Evolutionary conservation across 2,329 filamentous ascomycete species (phyloP).

Genomic region (Epichloe baconii): DNA sequence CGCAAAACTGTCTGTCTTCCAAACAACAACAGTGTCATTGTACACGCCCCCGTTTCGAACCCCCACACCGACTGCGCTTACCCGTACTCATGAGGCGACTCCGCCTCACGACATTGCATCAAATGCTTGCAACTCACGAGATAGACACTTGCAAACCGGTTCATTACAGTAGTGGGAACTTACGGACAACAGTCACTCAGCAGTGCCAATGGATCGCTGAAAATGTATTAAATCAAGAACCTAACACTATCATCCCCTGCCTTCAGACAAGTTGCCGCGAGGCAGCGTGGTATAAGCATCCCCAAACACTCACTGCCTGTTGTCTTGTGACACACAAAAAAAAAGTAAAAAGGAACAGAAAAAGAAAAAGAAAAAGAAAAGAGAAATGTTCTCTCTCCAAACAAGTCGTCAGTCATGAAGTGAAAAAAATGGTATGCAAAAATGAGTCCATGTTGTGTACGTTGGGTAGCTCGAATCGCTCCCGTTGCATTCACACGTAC

Average conservation of each 20-base stretch:
- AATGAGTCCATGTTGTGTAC: neutral
- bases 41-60: no score
- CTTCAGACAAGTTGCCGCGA: slow-evolving; percentile 30
- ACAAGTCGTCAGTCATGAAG: slow-evolving; percentile 8
- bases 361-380: neutral
- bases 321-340: neutral
- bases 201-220: neutral
- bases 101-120: no score
- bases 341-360: neutral
- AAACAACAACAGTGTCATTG: neutral
- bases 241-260: slow-evolving; percentile 5
- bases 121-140: no score
- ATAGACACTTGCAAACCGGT: no score
- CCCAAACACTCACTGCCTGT: neutral
- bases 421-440: slow-evolving; percentile 7
- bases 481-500: neutral
- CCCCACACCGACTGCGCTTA: neutral
- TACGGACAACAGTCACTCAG: neutral
- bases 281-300: slow-evolving; percentile 30
- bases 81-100: no score
- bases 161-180: no score
- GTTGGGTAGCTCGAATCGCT: neutral
- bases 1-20: neutral
- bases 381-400: neutral
- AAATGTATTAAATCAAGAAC: slow-evolving; percentile 6